Conservation (phyloP, 345 rosid genomes). For the Eucalyptus rudis region DNA sequence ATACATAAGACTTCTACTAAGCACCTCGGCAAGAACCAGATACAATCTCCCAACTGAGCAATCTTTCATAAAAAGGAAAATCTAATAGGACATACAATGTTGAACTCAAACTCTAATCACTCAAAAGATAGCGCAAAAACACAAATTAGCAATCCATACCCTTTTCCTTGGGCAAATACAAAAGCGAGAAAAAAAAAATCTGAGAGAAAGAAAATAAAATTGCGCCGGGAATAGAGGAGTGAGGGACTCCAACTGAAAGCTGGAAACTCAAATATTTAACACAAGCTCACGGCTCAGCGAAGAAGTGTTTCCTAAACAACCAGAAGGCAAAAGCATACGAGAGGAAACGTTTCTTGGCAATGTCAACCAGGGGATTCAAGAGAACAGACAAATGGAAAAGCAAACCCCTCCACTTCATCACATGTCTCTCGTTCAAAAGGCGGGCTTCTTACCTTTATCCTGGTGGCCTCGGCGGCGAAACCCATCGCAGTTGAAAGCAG, state of each 20-base stretch:
- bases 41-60: neutral
- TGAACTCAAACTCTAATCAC: neutral
- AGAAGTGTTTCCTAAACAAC: neutral
- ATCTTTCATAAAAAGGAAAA: neutral
- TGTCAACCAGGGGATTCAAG: neutral
- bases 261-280: neutral
- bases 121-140: neutral
- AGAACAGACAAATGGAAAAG: neutral
- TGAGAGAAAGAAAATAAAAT: neutral
- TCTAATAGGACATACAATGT: neutral
- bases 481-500: constrained; percentile 64
- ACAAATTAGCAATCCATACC: neutral
- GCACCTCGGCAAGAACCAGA: neutral
- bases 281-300: neutral
- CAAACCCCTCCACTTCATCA: neutral
- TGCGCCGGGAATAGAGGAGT: neutral
- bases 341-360: neutral
- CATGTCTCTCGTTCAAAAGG: neutral
- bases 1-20: neutral
- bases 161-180: neutral
- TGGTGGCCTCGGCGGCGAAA: constrained; percentile 79
- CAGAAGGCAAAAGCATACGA: neutral
- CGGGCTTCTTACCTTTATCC: constrained; percentile 43
- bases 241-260: neutral
- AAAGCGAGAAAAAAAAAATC: neutral